Evolutionary conservation across 73 alveolate genomes (phyloP).

Genomic region (Paramecium tetraurelia): DNA sequence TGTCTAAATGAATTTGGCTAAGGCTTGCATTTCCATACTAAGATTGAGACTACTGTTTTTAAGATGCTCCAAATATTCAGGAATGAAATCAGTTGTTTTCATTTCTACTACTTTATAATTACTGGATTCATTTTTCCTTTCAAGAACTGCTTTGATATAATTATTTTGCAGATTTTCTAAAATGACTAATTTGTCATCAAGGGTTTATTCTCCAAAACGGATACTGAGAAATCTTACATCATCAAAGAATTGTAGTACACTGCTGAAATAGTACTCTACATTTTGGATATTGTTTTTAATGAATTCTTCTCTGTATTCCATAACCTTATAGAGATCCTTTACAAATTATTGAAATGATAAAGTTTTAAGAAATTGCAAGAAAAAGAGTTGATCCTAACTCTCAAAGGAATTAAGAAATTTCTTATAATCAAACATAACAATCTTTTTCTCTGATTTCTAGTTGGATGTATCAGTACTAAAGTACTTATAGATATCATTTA

Average conservation of each 20-base stretch:
- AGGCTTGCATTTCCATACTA: conserved; percentile 44
- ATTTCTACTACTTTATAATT: conserved; percentile 21
- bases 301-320: conserved; percentile 40
- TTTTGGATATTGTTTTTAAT: background rate
- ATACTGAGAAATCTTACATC: conserved; percentile 27
- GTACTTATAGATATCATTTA: conserved; percentile 31
- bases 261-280: background rate
- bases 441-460: background rate
- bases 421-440: conserved; percentile 46
- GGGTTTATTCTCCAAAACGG: background rate
- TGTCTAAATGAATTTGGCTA: conserved; percentile 10
- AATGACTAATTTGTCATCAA: conserved; percentile 1
- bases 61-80: conserved; percentile 43
- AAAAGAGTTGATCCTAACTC: background rate
- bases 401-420: conserved; percentile 28
- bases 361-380: conserved; percentile 24
- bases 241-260: background rate
- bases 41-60: background rate
- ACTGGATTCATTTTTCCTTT: background rate
- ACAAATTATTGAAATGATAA: conserved; percentile 26
- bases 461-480: background rate
- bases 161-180: background rate
- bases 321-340: conserved; percentile 35
- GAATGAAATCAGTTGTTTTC: conserved; percentile 50
- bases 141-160: conserved; percentile 38